These are phyloP conservation scores for Dactylellina parvicollis DNA, from an alignment of 2,329 filamentous ascomycete species.

Conservation along the genomic window DNA sequence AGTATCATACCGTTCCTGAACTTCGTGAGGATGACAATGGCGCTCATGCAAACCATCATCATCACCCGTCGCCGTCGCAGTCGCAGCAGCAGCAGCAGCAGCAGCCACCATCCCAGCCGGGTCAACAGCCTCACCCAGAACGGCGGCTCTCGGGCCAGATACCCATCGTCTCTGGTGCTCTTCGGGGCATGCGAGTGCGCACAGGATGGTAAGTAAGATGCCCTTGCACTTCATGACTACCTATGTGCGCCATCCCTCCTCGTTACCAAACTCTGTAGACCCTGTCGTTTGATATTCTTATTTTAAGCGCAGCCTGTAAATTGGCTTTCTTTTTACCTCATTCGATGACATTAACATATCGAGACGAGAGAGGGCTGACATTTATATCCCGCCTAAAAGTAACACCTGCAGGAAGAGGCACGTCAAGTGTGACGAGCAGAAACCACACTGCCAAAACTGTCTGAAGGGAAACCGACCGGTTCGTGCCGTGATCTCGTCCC, in stretches of 20 bases:
- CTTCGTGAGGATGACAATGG: constrained; percentile 48
- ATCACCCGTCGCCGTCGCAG: constrained; percentile 46
- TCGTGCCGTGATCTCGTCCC: constrained; percentile 47
- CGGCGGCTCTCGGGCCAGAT: constrained; percentile 51
- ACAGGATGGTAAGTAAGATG: constrained; percentile 46
- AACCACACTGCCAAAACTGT: constrained; percentile 57
- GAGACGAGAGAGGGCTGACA: constrained; percentile 46
- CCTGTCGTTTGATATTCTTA: constrained; percentile 11
- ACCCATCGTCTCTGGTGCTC: constrained; percentile 51
- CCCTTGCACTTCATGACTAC: neutral
- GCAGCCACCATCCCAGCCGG: constrained; percentile 32
- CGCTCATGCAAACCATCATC: constrained; percentile 41
- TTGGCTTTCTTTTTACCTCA: neutral
- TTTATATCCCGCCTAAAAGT: constrained; percentile 48
- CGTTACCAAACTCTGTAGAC: constrained; percentile 31
- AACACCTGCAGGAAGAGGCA: constrained; percentile 57
- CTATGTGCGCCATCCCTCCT: constrained; percentile 7
- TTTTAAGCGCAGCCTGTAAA: constrained; percentile 38
- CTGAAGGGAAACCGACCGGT: constrained; percentile 54
- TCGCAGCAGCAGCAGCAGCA: constrained; percentile 43
- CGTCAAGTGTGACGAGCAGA: constrained; percentile 58
- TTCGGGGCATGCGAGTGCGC: constrained; percentile 50
- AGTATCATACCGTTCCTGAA: constrained; percentile 51
- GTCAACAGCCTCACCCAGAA: constrained; percentile 39
- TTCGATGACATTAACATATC: constrained; percentile 28